phyloP scores from a whole-genome alignment of 495 filamentous ascomycete species.

The Aspergillus conjunctus region DNA sequence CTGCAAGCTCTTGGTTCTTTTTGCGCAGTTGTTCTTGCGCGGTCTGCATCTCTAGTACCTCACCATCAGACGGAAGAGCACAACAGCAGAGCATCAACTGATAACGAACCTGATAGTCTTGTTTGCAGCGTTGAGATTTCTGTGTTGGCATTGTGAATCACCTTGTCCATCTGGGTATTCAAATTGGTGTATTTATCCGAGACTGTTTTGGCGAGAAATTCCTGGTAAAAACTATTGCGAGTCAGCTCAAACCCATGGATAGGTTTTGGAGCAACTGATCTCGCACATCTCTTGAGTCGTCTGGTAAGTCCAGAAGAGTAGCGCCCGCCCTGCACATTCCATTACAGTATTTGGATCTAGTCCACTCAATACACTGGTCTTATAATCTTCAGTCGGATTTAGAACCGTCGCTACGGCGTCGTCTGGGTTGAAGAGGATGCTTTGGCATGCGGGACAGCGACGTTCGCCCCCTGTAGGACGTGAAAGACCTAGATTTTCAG shows the following conservation, averaged over 20 bases:
- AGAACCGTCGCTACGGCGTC: conserved; percentile 76
- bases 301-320: conserved; percentile 92
- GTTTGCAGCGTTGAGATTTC: conserved; percentile 70
- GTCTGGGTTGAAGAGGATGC: conserved; percentile 68
- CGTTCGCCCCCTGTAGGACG: conserved; percentile 56
- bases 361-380: conserved; percentile 85
- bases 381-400: conserved; percentile 90
- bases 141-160: conserved; percentile 79
- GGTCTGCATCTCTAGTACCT: conserved; percentile 60
- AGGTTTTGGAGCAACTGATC: not conserved
- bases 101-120: conserved; percentile 54
- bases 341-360: conserved; percentile 82
- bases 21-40: conserved; percentile 67
- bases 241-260: conserved; percentile 22
- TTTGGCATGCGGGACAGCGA: conserved; percentile 81
- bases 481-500: conserved; percentile 66
- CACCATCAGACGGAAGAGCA: conserved; percentile 10
- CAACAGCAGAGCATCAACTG: not conserved
- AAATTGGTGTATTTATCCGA: conserved; percentile 73
- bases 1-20: conserved; percentile 75
- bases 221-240: conserved; percentile 71
- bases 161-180: conserved; percentile 73
- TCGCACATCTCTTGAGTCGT: conserved; percentile 84
- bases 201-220: conserved; percentile 69
- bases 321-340: conserved; percentile 82